These are phyloP conservation scores for Cladophialophora psammophila DNA, from an alignment of 2,329 filamentous ascomycete genomes.

Conservation along the genomic window DNA sequence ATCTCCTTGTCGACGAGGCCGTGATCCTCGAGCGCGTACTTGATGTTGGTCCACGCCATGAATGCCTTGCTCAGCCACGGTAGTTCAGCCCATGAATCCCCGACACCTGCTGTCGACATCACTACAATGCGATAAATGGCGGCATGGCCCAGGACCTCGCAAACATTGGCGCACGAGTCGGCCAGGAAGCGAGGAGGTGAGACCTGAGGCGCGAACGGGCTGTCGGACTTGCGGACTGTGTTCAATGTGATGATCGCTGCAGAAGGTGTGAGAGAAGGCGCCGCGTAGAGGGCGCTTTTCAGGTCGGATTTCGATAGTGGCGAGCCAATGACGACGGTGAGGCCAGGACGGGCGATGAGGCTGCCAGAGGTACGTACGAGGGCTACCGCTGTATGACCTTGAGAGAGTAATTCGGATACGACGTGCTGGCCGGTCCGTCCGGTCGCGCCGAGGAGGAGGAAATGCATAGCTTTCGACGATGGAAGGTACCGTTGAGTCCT, in stretches of 20 bases:
- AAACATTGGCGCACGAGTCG: constrained; percentile 49
- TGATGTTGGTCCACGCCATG: constrained; percentile 52
- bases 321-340: constrained; percentile 42
- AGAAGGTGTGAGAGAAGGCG: constrained; percentile 38
- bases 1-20: constrained; percentile 49
- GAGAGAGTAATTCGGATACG: constrained; percentile 13
- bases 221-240: constrained; percentile 51
- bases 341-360: constrained; percentile 43
- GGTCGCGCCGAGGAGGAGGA: constrained; percentile 23
- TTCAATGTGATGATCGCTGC: constrained; percentile 53
- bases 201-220: constrained; percentile 50
- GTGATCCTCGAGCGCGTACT: constrained; percentile 51
- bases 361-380: constrained; percentile 12
- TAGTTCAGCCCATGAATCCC: constrained; percentile 49
- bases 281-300: constrained; percentile 40
- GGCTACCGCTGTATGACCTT: constrained; percentile 19
- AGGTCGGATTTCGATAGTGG: constrained; percentile 49
- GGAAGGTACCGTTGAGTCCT: background rate
- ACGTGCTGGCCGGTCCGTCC: constrained; percentile 15
- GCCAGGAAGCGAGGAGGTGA: constrained; percentile 45
- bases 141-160: constrained; percentile 45
- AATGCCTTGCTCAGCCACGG: constrained; percentile 48
- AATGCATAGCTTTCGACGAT: constrained; percentile 18
- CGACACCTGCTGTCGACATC: constrained; percentile 52
- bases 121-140: constrained; percentile 48